Evolutionary conservation across 2,329 filamentous ascomycete genomes (phyloP), one percentile per base, ranked within the genome.

Genomic region (Xylaria polymorpha): DNA sequence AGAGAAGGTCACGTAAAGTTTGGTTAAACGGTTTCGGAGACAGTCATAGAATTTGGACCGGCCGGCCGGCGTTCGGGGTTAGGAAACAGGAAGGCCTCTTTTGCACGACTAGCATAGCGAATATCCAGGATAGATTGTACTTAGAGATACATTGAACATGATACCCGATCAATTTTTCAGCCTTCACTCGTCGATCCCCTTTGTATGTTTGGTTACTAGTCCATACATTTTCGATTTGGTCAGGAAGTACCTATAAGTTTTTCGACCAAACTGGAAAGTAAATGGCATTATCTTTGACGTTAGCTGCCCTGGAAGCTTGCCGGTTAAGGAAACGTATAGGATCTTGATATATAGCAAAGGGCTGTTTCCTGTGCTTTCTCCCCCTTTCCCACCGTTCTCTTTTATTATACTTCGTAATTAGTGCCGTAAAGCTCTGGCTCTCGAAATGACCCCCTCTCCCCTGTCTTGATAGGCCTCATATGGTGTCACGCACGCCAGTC

Each of bases 1-100:
- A 51, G 59, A 37, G 65, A 67, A 8, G 67, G 69, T 7, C 64
- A 55, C 41, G 64, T 70, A 14, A 69, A 60, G 29, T 67, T 69
- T 63, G 35, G 35, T 9, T 65, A 35, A 61, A 20, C 15, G 18
- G 4, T 50, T 48, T 22, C 4, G 37, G 44, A 18, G 51, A 55
- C 15, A 18, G 41, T 25, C 7, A 15, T 20, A 14, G 53, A 18
- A 18, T 58, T 55, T 14, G 37, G 39, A 20, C 51, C 35, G 51
- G 35, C 35, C 7, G 46, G 35, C 35, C 7, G 46, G 12, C 35
- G 51, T 46, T 1, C 25, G 14, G 46, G 29, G 37, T 59, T 56
- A 50, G 8, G 12, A 58, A 35, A 32, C 3, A 18, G 25, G 25
- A 53, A 35, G 10, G 20, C n/a, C 37, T 39, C 32, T 39, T 56